phyloP scores from a whole-genome alignment of 2,329 filamentous ascomycete species.

The Fusarium sp. region DNA sequence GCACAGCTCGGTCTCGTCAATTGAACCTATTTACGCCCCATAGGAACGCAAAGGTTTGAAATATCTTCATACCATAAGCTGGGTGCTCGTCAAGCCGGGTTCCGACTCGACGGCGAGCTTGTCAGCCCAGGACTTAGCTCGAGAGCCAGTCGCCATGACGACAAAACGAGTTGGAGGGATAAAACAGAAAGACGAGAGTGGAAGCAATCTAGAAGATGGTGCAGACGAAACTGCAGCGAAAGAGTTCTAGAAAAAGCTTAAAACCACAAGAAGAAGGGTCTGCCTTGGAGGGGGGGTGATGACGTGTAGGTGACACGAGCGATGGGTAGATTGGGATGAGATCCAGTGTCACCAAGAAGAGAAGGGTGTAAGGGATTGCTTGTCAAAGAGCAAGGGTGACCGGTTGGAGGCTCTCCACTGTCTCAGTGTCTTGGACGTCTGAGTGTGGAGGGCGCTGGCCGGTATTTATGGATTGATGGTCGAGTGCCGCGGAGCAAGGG shows the following conservation, averaged over 20 bases:
- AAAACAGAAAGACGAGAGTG: not conserved
- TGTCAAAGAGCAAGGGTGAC: slow-evolving; percentile 15
- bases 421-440: slow-evolving; percentile 12
- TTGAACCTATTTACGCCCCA: not conserved
- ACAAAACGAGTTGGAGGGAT: not conserved
- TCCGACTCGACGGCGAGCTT: slow-evolving; percentile 81
- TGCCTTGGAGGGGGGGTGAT: slow-evolving; percentile 24
- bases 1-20: slow-evolving; percentile 15
- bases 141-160: slow-evolving; percentile 49
- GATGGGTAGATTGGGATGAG: slow-evolving; percentile 19
- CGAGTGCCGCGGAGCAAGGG: slow-evolving; percentile 8
- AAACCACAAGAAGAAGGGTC: slow-evolving; percentile 7
- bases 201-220: not conserved
- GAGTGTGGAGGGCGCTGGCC: slow-evolving; percentile 28
- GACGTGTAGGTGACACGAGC: slow-evolving; percentile 36
- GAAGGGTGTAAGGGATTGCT: slow-evolving; percentile 12
- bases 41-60: not conserved
- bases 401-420: slow-evolving; percentile 32
- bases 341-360: slow-evolving; percentile 20
- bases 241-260: slow-evolving; percentile 15
- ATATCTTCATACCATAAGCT: slow-evolving; percentile 74
- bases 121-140: slow-evolving; percentile 58
- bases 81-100: slow-evolving; percentile 79
- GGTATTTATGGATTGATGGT: slow-evolving; percentile 35
- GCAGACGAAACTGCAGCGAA: not conserved